Conservation (phyloP, 768 basidiomycete genomes). For the Auricularia auricula-judae region DNA sequence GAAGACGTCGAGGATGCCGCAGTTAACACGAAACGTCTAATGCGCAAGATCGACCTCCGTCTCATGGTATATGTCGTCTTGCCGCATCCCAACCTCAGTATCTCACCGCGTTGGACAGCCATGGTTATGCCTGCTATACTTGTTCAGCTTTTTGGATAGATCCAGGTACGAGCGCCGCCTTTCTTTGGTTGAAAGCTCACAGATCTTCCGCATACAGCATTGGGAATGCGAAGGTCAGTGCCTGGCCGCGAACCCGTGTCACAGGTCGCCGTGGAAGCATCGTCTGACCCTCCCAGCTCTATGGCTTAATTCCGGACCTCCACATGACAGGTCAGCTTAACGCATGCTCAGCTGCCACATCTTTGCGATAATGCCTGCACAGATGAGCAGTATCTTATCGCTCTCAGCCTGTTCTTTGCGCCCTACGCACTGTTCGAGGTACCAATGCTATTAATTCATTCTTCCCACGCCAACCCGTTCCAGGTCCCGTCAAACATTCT, state of each 20-base stretch:
- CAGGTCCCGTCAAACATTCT: slow-evolving; percentile 57
- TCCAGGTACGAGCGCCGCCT: not conserved
- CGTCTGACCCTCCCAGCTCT: slow-evolving; percentile 31
- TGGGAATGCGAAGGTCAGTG: slow-evolving; percentile 58
- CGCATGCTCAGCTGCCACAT: not conserved
- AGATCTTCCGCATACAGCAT: slow-evolving; percentile 33
- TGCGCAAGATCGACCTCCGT: not conserved
- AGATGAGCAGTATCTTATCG: slow-evolving; percentile 57
- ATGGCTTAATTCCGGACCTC: slow-evolving; percentile 44
- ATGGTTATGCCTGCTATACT: not conserved
- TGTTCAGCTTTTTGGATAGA: not conserved
- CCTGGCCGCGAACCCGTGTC: slow-evolving; percentile 1
- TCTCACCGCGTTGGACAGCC: not conserved
- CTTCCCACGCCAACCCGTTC: slow-evolving; percentile 17
- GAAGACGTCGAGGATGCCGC: not conserved
- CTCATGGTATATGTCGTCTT: not conserved
- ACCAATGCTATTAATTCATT: slow-evolving; percentile 11
- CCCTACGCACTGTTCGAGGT: slow-evolving; percentile 26
- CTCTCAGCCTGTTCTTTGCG: slow-evolving; percentile 67
- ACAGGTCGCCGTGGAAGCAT: not conserved
- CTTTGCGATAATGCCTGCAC: slow-evolving; percentile 26
- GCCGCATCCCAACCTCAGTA: not conserved
- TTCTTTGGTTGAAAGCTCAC: not conserved
- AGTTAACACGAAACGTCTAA: not conserved
- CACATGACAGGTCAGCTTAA: slow-evolving; percentile 11